phyloP scores from a whole-genome alignment of 2,329 filamentous ascomycete species.

The Fusarium pseudocircinatum region DNA sequence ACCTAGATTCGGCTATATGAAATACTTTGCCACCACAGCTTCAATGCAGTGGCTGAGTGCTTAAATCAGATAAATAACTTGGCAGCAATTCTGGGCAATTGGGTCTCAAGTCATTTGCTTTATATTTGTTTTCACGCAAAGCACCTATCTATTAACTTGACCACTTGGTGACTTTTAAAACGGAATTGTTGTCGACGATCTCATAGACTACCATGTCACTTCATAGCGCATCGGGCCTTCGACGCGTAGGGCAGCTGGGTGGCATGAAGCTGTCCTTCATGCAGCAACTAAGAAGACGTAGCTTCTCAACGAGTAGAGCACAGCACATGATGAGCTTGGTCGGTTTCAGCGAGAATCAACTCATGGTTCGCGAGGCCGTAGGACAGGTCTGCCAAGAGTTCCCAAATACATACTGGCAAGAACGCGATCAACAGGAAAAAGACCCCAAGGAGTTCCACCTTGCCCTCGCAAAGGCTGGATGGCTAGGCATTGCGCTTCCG shows the following conservation, averaged over 20 bases:
- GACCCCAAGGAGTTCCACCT: conserved; percentile 82
- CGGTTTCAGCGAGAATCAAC: conserved; percentile 76
- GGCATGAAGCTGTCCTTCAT: neutral
- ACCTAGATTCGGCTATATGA: neutral
- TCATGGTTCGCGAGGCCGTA: conserved; percentile 78
- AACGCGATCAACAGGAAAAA: conserved; percentile 73
- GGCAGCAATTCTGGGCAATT: no score
- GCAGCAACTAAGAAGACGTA: neutral
- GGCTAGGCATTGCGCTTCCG: conserved; percentile 83
- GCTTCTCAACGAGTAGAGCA: conserved; percentile 50
- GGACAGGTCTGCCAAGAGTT: conserved; percentile 75
- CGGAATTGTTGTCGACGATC: no score
- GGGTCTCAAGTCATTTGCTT: no score
- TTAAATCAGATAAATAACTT: no score
- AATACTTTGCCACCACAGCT: no score
- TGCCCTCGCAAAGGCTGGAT: conserved; percentile 77
- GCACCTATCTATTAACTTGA: neutral
- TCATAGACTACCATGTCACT: no score
- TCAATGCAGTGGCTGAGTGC: no score
- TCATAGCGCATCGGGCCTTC: neutral
- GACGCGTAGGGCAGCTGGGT: neutral
- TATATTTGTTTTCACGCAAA: neutral
- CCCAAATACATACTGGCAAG: conserved; percentile 80
- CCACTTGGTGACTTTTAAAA: no score
- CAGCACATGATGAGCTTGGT: conserved; percentile 73